phyloP scores from a whole-genome alignment of 2,329 filamentous ascomycete species.

The Xylariaceae sp. region DNA sequence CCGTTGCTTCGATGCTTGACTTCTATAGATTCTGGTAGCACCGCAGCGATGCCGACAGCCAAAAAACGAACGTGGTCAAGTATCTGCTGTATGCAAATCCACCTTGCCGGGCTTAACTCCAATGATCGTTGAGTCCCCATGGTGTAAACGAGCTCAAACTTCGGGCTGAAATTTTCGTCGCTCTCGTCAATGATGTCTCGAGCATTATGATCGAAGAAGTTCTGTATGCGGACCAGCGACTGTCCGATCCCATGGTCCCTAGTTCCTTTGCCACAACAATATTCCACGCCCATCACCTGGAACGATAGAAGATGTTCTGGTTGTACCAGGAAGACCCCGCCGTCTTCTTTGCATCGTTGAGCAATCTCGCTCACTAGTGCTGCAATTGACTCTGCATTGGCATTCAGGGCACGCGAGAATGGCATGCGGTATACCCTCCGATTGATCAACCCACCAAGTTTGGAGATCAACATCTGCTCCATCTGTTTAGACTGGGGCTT shows the following conservation, averaged over 20 bases:
- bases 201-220: constrained; percentile 39
- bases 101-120: constrained; percentile 52
- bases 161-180: constrained; percentile 59
- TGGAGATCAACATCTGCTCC: constrained; percentile 49
- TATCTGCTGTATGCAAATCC: constrained; percentile 52
- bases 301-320: constrained; percentile 64
- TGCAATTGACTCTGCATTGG: constrained; percentile 38
- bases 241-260: no score
- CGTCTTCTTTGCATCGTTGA: constrained; percentile 46
- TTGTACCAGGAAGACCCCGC: constrained; percentile 57
- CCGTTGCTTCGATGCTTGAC: constrained; percentile 29
- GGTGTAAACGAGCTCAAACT: constrained; percentile 61
- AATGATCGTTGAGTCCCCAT: constrained; percentile 50
- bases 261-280: no score
- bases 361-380: constrained; percentile 36
- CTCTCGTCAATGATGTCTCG: constrained; percentile 63
- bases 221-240: constrained; percentile 38
- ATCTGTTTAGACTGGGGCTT: constrained; percentile 61
- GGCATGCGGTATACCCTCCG: constrained; percentile 55
- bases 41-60: constrained; percentile 25
- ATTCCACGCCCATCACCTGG: constrained; percentile 57
- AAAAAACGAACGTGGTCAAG: constrained; percentile 39
- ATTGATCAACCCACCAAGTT: constrained; percentile 53
- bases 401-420: constrained; percentile 48
- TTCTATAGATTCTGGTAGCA: constrained; percentile 40